Percentiles rank a stretch among this genome's conserved stretches.
phyloP scores from a whole-genome alignment of 2,329 filamentous ascomycete species.

The Alternaria burnsii region DNA sequence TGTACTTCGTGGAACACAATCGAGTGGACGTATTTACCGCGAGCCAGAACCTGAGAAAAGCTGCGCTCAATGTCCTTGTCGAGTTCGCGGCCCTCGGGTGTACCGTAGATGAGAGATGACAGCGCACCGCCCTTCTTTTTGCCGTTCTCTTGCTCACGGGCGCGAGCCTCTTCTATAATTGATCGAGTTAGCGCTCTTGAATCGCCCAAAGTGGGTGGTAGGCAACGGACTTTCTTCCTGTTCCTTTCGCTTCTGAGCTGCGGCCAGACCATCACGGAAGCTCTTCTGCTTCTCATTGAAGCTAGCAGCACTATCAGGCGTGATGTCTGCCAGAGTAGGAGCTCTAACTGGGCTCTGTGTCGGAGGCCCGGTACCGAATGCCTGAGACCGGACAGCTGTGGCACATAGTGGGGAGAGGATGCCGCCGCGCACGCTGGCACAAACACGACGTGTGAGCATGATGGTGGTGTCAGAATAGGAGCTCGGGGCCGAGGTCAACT shows the following conservation, averaged over 20 bases:
- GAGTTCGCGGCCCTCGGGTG: constrained; percentile 90
- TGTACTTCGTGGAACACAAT: constrained; percentile 97
- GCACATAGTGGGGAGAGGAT: constrained; percentile 27
- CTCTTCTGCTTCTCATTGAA: constrained; percentile 87
- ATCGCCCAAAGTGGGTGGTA: constrained; percentile 52
- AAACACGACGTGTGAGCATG: constrained; percentile 46
- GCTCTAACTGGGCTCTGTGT: constrained; percentile 37
- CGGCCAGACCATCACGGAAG: constrained; percentile 83
- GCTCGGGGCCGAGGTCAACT: not conserved
- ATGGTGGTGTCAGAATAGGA: constrained; percentile 16
- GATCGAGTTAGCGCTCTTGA: constrained; percentile 56
- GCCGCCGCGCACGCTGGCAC: constrained; percentile 38
- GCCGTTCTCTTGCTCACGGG: constrained; percentile 67
- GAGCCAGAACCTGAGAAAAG: constrained; percentile 92
- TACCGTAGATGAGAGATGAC: constrained; percentile 93
- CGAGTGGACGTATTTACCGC: constrained; percentile 97
- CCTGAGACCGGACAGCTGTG: constrained; percentile 30
- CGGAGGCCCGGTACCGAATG: constrained; percentile 39
- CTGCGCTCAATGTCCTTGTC: constrained; percentile 95
- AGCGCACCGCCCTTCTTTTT: constrained; percentile 73
- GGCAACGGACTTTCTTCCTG: constrained; percentile 82
- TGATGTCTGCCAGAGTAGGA: constrained; percentile 89
- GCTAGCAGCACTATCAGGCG: constrained; percentile 71
- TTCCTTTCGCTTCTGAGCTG: constrained; percentile 78
- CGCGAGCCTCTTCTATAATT: constrained; percentile 62